Base-by-base conservation (phyloP, 345 rosid genomes). In the Lepidium africanum region DNA sequence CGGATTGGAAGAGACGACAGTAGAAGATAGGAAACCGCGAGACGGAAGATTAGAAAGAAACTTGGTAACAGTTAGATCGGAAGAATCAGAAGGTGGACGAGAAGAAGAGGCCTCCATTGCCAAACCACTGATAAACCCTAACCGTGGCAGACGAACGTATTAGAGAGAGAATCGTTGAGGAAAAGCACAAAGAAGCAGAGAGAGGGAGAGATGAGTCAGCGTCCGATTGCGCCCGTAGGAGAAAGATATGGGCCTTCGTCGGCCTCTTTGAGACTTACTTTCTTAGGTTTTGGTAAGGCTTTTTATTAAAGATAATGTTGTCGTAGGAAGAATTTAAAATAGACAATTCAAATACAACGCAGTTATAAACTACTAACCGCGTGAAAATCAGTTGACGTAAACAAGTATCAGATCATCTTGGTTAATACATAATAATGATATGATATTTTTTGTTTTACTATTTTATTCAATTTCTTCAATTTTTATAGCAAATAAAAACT, bases 41-140 rank as follows among this genome's bases (percentile, higher is more conserved):
- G 92, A 89, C 5, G 96, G 98, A 46, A 92, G 98, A 68, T 89
- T 73, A 43, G 85, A 48, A 49, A 92, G 98, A 63, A 86, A 81
- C 67, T 73, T 78, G 53, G 92, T 80, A 65, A 75, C 69, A 73
- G 57, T 50, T 14, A 51, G 70, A 63, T 64, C 77, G 7, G 81
- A 65, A 64, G 81, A 83, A n/a, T 77, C 76, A 17, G 67, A 77
- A 55, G 74, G 77, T 59, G 74, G 77, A 17, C 71, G 57, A 59
- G 91, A 72, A 6, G 85, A 83, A 38, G 73, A 83, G 10, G 73
- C 85, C 78, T 86, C 96, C 96, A 89, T 86, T 62, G 80, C 56
- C 70, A 71, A 68, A 53, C 57, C 73, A 75, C 63, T 65, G 68
- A 41, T 65, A 74, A 79, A 73, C 84, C 84, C 84, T 74, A 59